phyloP scores from a whole-genome alignment of 2,329 filamentous ascomycete genomes.

The Xylaria sp. region DNA sequence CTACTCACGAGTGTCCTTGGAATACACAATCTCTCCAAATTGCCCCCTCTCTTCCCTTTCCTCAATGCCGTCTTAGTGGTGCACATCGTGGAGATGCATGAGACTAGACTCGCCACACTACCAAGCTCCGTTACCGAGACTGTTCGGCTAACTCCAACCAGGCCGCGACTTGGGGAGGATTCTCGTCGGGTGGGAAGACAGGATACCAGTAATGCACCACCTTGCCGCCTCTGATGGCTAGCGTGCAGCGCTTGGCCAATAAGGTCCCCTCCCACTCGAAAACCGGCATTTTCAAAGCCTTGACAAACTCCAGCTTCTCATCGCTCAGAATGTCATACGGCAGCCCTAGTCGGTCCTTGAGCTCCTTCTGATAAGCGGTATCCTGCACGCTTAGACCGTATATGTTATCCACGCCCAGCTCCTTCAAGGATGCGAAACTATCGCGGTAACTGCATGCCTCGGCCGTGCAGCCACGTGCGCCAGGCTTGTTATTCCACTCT shows the following conservation, averaged over 20 bases:
- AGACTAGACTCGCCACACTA: neutral
- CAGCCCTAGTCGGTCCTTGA: slow-evolving; percentile 3
- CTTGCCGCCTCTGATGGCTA: neutral
- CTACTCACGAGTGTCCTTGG: too few species aligned
- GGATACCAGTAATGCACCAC: slow-evolving; percentile 1
- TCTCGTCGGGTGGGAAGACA: slow-evolving; percentile 4
- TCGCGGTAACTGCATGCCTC: neutral
- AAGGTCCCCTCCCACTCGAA: slow-evolving; percentile 1
- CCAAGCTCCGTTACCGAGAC: neutral
- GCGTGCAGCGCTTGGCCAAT: slow-evolving; percentile 3
- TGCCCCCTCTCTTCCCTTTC: too few species aligned
- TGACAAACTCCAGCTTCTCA: slow-evolving; percentile 1
- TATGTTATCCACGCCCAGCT: neutral
- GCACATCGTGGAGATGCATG: neutral
- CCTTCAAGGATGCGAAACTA: neutral
- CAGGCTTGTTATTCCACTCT: slow-evolving; percentile 2
- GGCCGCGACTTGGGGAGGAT: neutral
- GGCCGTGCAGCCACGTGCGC: slow-evolving; percentile 4
- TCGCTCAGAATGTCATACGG: slow-evolving; percentile 4
- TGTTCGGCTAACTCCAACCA: neutral
- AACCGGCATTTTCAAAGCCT: slow-evolving; percentile 5
- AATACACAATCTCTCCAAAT: too few species aligned
- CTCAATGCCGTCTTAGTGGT: neutral
- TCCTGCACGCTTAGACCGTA: slow-evolving; percentile 4
- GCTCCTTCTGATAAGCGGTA: slow-evolving; percentile 3